Conservation (phyloP, 495 filamentous ascomycete genomes). For the Ramalina intermedia region DNA sequence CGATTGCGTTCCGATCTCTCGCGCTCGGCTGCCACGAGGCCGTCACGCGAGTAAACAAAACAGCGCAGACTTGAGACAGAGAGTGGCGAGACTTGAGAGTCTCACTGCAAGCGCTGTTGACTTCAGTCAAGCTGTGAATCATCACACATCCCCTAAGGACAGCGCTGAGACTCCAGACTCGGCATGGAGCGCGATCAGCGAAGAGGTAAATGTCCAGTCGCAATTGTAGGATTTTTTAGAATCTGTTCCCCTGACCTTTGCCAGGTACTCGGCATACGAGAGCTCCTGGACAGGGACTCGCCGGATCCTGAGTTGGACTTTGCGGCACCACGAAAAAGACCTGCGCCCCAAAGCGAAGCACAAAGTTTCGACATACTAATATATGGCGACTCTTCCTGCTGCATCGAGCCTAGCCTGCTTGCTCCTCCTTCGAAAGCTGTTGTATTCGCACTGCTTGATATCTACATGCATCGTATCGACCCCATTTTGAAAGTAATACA, state of each 20-base stretch:
- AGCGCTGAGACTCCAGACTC: background rate
- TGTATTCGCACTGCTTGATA: background rate
- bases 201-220: background rate
- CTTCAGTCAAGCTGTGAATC: background rate
- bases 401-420: background rate
- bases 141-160: background rate
- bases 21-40: background rate
- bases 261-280: conserved; percentile 3
- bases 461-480: conserved; percentile 5
- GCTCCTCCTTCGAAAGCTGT: background rate
- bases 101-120: background rate
- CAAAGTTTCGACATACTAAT: background rate
- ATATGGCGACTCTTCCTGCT: conserved; percentile 1
- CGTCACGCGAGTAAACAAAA: background rate
- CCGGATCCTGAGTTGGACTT: background rate
- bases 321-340: background rate
- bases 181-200: background rate
- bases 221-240: background rate
- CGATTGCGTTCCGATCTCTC: background rate
- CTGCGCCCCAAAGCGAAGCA: background rate
- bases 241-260: background rate
- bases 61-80: background rate
- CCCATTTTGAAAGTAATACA: background rate
- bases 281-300: conserved; percentile 1
- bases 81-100: conserved; percentile 1